Percentiles rank a stretch among this genome's conserved stretches.
These are phyloP conservation scores for Diaporthe capsici DNA, from an alignment of 2,329 filamentous ascomycete genomes.

Conservation along the genomic window DNA sequence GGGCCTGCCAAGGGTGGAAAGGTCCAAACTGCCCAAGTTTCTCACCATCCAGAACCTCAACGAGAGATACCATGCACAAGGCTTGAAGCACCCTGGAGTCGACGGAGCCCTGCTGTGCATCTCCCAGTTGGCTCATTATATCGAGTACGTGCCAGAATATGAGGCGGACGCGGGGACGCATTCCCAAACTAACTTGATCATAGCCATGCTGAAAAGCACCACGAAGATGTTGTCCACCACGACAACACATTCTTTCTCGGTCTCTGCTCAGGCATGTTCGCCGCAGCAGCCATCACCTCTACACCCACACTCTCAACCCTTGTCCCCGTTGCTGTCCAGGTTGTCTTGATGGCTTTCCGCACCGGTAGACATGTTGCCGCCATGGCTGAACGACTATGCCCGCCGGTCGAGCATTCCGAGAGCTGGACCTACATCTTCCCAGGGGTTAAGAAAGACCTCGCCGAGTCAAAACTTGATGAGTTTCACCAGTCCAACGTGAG, in stretches of 20 bases:
- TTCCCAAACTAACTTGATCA: slow-evolving; percentile 17
- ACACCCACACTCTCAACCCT: slow-evolving; percentile 73
- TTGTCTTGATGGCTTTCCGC: slow-evolving; percentile 76
- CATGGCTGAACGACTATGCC: slow-evolving; percentile 62
- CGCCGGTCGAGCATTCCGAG: slow-evolving; percentile 60
- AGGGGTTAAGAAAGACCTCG: slow-evolving; percentile 65
- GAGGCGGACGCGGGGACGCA: neutral
- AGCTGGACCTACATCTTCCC: slow-evolving; percentile 78
- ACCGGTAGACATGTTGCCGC: slow-evolving; percentile 70
- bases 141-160: slow-evolving; percentile 66
- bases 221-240: slow-evolving; percentile 65
- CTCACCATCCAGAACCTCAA: slow-evolving; percentile 74
- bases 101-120: slow-evolving; percentile 76
- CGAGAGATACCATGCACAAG: slow-evolving; percentile 72
- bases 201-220: slow-evolving; percentile 68
- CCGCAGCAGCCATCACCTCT: slow-evolving; percentile 76
- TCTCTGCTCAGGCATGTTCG: slow-evolving; percentile 78
- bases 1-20: slow-evolving; percentile 68
- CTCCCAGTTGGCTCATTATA: slow-evolving; percentile 77
- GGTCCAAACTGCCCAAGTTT: slow-evolving; percentile 73
- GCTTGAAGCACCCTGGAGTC: slow-evolving; percentile 70
- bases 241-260: slow-evolving; percentile 71
- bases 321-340: slow-evolving; percentile 73
- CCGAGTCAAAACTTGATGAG: slow-evolving; percentile 64
- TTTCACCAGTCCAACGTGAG: slow-evolving; percentile 71